These are phyloP conservation scores for Saccharomyces paradoxus DNA, from an alignment of 805 yeast genomes.

Conservation along the genomic window DNA sequence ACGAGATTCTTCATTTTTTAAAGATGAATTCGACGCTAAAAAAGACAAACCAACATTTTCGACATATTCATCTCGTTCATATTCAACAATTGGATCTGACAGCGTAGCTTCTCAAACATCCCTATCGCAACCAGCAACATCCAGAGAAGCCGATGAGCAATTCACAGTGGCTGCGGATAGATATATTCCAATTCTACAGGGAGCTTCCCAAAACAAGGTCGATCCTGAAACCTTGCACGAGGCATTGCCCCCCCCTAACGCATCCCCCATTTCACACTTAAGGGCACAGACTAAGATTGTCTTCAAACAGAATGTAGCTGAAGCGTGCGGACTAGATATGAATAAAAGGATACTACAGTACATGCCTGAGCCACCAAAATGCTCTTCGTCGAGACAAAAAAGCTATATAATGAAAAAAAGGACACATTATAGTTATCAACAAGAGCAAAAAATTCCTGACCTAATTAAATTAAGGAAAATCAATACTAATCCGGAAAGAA, in stretches of 20 bases:
- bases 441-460: constrained; percentile 27
- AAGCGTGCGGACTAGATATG: constrained; percentile 84
- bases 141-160: constrained; percentile 16
- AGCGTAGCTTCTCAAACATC: constrained; percentile 2
- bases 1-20: constrained; percentile 28
- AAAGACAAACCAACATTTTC: constrained; percentile 6
- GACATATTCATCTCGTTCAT: neutral
- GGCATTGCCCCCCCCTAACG: constrained; percentile 41
- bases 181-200: constrained; percentile 52
- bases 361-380: constrained; percentile 74
- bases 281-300: constrained; percentile 37
- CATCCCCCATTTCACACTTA: constrained; percentile 38
- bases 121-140: constrained; percentile 2
- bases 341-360: constrained; percentile 78
- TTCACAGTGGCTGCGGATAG: constrained; percentile 41
- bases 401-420: constrained; percentile 25
- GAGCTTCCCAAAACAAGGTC: constrained; percentile 32
- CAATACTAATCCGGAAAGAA: constrained; percentile 84
- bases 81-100: neutral
- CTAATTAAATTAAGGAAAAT: constrained; percentile 66
- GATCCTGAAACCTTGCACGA: constrained; percentile 23
- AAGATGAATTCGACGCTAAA: constrained; percentile 12
- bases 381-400: constrained; percentile 23
- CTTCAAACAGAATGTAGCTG: constrained; percentile 78
- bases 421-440: constrained; percentile 26